Percentiles rank a stretch among this genome's conserved stretches.
These are phyloP conservation scores for Sarocladiaceae sp. DNA, from an alignment of 2,329 filamentous ascomycete genomes.

Conservation along the genomic window DNA sequence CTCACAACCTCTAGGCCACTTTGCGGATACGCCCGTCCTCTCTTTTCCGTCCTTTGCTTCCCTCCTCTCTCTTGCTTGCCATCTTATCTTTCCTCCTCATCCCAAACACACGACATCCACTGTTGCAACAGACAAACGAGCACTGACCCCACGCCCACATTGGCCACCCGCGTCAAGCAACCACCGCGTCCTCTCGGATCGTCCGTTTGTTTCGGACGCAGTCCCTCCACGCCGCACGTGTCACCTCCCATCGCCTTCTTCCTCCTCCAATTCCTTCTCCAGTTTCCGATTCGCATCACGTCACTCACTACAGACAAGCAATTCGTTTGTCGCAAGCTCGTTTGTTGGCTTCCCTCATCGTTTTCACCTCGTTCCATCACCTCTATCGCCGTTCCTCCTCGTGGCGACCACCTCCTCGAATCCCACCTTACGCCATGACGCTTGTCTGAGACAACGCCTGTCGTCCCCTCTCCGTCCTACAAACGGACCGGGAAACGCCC, in stretches of 20 bases:
- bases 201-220: not conserved
- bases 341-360: slow-evolving; percentile 7
- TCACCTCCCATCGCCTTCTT: slow-evolving; percentile 7
- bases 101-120: too few relatives aligned
- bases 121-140: not conserved
- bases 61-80: slow-evolving; percentile 9
- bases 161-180: slow-evolving; percentile 66
- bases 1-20: too few relatives aligned
- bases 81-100: slow-evolving; percentile 9
- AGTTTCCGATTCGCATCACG: too few relatives aligned
- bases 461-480: slow-evolving; percentile 1
- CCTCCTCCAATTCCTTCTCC: too few relatives aligned
- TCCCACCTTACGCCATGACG: slow-evolving; percentile 2
- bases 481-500: not conserved
- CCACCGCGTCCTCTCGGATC: not conserved
- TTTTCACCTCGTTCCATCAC: not conserved
- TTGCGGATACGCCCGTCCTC: slow-evolving; percentile 6
- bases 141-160: slow-evolving; percentile 33
- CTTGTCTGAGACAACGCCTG: slow-evolving; percentile 7
- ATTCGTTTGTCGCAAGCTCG: not conserved
- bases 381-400: not conserved
- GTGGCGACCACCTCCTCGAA: not conserved
- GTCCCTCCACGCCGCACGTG: slow-evolving; percentile 13
- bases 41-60: slow-evolving; percentile 9
- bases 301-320: too few relatives aligned